Evolutionary conservation across 495 filamentous ascomycete genomes (phyloP), one percentile per base, ranked within the genome.

Genomic region (Gamarada debralockiae): DNA sequence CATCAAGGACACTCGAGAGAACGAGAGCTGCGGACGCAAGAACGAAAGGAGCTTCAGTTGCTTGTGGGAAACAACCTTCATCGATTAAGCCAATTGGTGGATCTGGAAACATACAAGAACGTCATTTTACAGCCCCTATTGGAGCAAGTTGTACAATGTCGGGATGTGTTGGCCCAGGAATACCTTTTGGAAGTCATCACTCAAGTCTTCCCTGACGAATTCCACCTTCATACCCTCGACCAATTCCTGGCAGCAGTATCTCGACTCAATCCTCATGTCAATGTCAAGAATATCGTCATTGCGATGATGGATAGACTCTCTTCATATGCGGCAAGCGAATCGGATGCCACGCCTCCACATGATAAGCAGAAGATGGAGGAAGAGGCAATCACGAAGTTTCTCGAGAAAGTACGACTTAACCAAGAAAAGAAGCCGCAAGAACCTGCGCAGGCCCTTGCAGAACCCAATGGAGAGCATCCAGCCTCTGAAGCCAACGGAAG

Each of bases 161-260:
- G 93, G 34, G 93, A 98, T 76, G 90, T 98, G 4, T 69, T 98
- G 54, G 93, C 93, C 23, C 93, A 98, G 68, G 93, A 98, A 67
- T 98, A 98, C 74, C 78, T 98, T 15, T 75, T 97, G 36, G 93
- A 98, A 59, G 95, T 98, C 54, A 92, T 98, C 57, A 98, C 95
- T 2, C 95, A 98, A 70, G 93, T 98, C 39, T 98, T 98, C 71
- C 95, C 93, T 2, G 93, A 98, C 71, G 93, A 98, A 67, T 98
- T 90, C 65, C 93, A 98, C 65, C 81, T 98, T 12, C 91, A 97
- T 64, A 97, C 93, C 0, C 78, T 98, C 13, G 95, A 98, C 63
- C 86, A 95, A 62, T 84, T 98, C 59, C 80, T 98, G 24, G 91
- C 85, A 22, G 92, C 92, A 3, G 95, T 95, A 25, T 87, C 92